Base-by-base conservation (phyloP, 2,329 filamentous ascomycete species). In the Xylariaceae sp. region DNA sequence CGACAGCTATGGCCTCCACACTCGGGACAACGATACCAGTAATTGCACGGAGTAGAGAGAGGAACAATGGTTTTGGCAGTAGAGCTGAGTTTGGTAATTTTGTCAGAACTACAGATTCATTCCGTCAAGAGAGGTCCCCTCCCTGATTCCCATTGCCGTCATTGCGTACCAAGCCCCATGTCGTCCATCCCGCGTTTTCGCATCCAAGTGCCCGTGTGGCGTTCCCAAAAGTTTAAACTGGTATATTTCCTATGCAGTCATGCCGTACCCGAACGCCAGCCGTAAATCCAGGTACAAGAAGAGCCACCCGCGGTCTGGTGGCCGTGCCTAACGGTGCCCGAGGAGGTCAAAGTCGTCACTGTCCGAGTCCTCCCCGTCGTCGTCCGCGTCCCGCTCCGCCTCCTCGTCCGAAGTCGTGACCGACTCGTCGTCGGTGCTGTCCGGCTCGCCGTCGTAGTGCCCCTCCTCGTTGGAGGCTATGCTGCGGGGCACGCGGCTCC, bases 341-440 rank as follows among this genome's bases (percentile, higher is more conserved):
- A 56, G 42, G 18, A 53, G 43, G 33, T 49, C 48, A 37, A 53
- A 57, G 29, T 64, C 61, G 19, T 72, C 65, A 19, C 72, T 61
- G 24, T 64, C 56, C 3, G 61, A 61, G 2, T 68, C 67, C 4
- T 67, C 63, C 15, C 64, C 62, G 3, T 69, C 69, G 16, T 60
- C 63, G 15, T 72, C 68, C 3, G 68, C 69, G 16, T 60, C 63
- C 14, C 72, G 68, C 3, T 68, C 66, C 14, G 61, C 59, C 2
- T 65, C 63, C 5, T 63, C 63, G 10, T 61, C 58, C 8, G 56
- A 49, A 48, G 43, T 56, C 47, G 46, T 40, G 9, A 40, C 23
- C 5, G 43, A 47, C 24, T 52, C 52, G 5, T 48, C 52, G 12
- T 52, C 46, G 27, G 44, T 41, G 15, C 37, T 53, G 31, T 49